Evolutionary conservation across 1,284 basidiomycete genomes (phyloP), one percentile per base, ranked within the genome.

Genomic region (Paramarasmius palmivorus): DNA sequence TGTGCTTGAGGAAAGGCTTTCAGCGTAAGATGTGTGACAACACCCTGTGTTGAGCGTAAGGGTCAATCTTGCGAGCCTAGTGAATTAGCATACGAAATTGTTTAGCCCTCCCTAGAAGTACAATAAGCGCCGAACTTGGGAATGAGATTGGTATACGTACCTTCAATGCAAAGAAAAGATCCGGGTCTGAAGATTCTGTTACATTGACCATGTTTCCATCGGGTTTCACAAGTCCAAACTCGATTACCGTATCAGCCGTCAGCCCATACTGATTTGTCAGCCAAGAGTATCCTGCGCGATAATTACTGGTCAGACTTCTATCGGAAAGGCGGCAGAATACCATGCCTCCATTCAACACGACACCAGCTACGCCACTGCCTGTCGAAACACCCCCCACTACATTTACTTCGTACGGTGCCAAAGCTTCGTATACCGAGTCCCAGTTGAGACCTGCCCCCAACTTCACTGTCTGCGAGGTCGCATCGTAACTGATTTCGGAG

Each of bases 311-410:
- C 15, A 37, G 3, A 32, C 35, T 8, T 17, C 2, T 19, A 37
- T 17, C 9, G 19, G 35, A 20, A 42, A 9, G 12, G 12, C 36
- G 23, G 19, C n/a, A 37, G 39, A 15, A 23, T 14, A 3, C 54
- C 68, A n/a, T 61, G 76, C 82, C 83, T 70, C 81, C 82, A 0
- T 81, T 81, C 0, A 84, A 71, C 0, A 69, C 76, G 45, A 80
- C 77, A 1, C 82, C 81, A 10, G 76, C 79, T 2, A 83, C 77
- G 15, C 83, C 82, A 9, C 83, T 75, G n/a, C 82, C 79, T 1
- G 72, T 56, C 0, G 77, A 74, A 3, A 81, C 68, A 17, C 79
- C 82, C 8, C 82, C 83, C 1, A 82, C 72, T 9, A 84, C 80
- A 41, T 73, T 83, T 4, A 79, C 71, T 4, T 68, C 67, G 40